Evolutionary conservation across 2,329 filamentous ascomycete genomes (phyloP), one percentile per base, ranked within the genome.

Genomic region (Dothiorella sarmentorum): DNA sequence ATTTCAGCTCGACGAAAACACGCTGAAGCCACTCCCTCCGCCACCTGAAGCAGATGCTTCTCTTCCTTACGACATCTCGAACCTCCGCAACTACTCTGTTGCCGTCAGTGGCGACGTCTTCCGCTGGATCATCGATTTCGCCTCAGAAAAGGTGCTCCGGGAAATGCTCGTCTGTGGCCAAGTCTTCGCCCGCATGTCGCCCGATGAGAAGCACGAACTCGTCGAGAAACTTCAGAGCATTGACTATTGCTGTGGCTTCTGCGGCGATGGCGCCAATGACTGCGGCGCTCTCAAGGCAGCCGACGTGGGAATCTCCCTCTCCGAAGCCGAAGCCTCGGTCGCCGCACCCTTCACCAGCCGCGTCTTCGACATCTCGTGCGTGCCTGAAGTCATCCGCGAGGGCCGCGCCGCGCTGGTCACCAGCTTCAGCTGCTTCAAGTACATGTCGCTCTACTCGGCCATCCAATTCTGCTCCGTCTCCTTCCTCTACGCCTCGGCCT

Each of bases 371-470:
- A 97, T 99, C 67, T 89, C 89, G 11, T 99, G 94, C 71, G 93
- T 99, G 4, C 88, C 93, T 7, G 87, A 93, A 68, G 87, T 99
- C 63, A 97, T 99, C 63, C 73, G 91, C 64, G 94, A 99, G 78
- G 94, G 94, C 18, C 86, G 95, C 62, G 93, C 93, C 18, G 90
- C 95, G 31, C 82, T 99, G 31, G 92, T 97, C n/a, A 99, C 94
- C 11, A 96, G 91, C 74, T 99, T 99, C 78, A 95, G 90, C 77
- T 99, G 94, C 78, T 99, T 99, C 82, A 99, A 97, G 78, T 99
- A 96, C 76, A 99, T 99, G 95, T 95, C 90, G 67, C 76, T 99
- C 64, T 99, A 99, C 78, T 97, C 92, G 2, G 93, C 94, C n/a
- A 99, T 99, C 64, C 94, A 99, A 73, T 99, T 99, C 78, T 96